These are phyloP conservation scores for Larix sibirica DNA, from an alignment of 83 land plant species.

Conservation along the genomic window DNA sequence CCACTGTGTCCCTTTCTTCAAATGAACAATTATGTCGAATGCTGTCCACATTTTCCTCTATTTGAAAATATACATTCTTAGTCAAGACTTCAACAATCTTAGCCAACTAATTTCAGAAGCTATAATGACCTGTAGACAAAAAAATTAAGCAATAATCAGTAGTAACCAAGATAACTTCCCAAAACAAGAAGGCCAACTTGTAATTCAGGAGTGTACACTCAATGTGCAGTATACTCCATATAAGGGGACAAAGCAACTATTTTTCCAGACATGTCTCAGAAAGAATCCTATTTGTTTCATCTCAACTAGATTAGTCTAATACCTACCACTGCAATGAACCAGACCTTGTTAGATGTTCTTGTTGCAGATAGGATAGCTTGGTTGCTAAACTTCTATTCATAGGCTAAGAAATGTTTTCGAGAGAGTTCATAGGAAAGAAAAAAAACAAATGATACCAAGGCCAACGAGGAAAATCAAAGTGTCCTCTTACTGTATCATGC, in stretches of 20 bases:
- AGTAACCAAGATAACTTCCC: background rate
- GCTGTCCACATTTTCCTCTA: background rate
- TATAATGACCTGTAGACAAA: background rate
- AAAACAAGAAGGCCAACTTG: background rate
- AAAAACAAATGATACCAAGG: slow-evolving; percentile 26
- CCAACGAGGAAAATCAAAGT: slow-evolving; percentile 60
- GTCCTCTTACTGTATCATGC: slow-evolving; percentile 34
- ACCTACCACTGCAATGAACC: background rate
- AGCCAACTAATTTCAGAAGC: background rate
- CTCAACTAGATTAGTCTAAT: background rate
- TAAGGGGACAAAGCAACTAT: background rate
- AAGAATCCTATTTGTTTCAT: background rate
- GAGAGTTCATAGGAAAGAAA: background rate
- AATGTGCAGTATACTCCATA: background rate
- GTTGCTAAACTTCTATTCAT: background rate
- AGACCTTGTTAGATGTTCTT: background rate
- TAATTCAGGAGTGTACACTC: background rate
- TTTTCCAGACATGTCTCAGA: background rate
- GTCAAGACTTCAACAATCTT: background rate
- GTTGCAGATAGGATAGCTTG: background rate
- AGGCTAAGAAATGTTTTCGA: background rate
- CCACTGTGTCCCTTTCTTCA: background rate
- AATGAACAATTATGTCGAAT: background rate
- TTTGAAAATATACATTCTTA: background rate
- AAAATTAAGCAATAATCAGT: background rate